Conservation (phyloP, 805 yeast genomes). For the Soucietia sequanensis region DNA sequence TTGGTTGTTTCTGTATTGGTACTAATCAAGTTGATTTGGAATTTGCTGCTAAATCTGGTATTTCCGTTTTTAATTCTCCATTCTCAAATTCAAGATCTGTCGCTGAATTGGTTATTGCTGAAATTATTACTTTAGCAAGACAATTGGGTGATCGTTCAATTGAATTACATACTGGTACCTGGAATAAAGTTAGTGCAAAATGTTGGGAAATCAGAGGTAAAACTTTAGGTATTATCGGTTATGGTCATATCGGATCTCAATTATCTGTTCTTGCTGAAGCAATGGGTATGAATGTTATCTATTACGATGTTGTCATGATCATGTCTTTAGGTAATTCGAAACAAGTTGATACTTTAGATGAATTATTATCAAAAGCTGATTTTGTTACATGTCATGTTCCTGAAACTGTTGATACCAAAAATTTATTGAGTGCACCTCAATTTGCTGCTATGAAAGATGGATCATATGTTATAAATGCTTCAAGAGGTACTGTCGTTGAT, state of each 20-base stretch:
- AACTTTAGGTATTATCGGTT: slow-evolving; percentile 94
- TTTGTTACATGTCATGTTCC: slow-evolving; percentile 95
- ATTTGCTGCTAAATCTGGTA: slow-evolving; percentile 87
- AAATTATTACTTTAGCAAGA: slow-evolving; percentile 90
- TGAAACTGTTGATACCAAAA: slow-evolving; percentile 87
- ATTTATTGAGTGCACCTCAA: slow-evolving; percentile 85
- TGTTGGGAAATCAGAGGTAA: slow-evolving; percentile 99
- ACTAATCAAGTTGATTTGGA: slow-evolving; percentile 96
- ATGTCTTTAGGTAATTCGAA: slow-evolving; percentile 97
- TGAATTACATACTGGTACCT: slow-evolving; percentile 93
- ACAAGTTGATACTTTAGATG: slow-evolving; percentile 84
- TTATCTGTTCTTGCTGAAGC: slow-evolving; percentile 95
- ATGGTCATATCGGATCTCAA: slow-evolving; percentile 98
- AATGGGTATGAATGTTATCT: slow-evolving; percentile 94
- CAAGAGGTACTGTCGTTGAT: slow-evolving; percentile 97
- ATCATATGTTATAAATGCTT: slow-evolving; percentile 89
- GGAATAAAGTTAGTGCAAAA: slow-evolving; percentile 93
- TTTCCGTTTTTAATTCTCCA: slow-evolving; percentile 97
- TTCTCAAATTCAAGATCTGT: slow-evolving; percentile 98
- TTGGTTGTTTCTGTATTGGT: slow-evolving; percentile 99
- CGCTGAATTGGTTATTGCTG: slow-evolving; percentile 95
- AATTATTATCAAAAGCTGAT: slow-evolving; percentile 76
- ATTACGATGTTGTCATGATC: slow-evolving; percentile 88
- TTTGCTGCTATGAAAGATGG: slow-evolving; percentile 96
- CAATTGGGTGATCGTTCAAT: slow-evolving; percentile 96